phyloP scores from a whole-genome alignment of 306 rosid genomes.

The Fragaria iinumae region DNA sequence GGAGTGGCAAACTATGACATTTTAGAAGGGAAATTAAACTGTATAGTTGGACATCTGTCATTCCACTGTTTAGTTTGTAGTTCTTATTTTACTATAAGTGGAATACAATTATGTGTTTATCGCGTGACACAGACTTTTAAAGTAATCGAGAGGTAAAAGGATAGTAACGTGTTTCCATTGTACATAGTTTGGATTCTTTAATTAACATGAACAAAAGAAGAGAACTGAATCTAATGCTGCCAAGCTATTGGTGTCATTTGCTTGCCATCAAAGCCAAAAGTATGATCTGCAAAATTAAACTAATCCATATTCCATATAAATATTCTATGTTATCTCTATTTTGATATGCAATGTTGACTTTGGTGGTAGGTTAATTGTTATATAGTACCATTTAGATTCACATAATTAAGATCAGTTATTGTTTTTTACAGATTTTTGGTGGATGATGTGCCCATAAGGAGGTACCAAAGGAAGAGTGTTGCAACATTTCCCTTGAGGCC shows the following conservation, averaged over 20 bases:
- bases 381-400: not conserved
- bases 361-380: not conserved
- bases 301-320: not conserved
- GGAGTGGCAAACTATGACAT: not conserved
- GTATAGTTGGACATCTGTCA: not conserved
- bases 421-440: conserved; percentile 66
- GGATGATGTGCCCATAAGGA: conserved; percentile 95
- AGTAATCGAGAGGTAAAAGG: not conserved
- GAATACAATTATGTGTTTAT: not conserved
- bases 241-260: conserved; percentile 11
- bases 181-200: not conserved
- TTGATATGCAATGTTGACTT: not conserved
- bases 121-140: not conserved
- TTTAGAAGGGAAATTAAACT: not conserved
- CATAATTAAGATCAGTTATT: not conserved
- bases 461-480: conserved; percentile 69
- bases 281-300: not conserved
- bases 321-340: not conserved
- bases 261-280: conserved; percentile 7
- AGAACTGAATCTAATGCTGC: not conserved
- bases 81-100: not conserved
- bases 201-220: not conserved
- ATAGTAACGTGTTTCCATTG: not conserved
- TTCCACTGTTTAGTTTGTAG: not conserved
- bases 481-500: conserved; percentile 81